Base-by-base conservation (phyloP, 257 asterid species). In the Anisodus tanguticus region DNA sequence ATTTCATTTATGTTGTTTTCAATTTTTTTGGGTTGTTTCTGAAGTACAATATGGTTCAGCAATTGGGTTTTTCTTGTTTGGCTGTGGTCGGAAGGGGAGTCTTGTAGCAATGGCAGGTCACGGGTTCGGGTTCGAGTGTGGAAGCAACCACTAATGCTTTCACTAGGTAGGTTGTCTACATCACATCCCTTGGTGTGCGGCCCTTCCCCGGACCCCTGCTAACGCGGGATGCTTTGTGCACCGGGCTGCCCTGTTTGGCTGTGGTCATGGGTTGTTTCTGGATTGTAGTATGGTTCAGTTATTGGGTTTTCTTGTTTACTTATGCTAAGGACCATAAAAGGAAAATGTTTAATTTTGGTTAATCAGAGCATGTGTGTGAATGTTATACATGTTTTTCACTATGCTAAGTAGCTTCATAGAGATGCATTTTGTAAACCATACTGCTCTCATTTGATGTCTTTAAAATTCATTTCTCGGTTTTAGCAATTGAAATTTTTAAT, bases 21-120 rank as follows among this genome's bases (percentile, higher is more conserved):
- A 57, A 7, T 22, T 43, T 84, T 59, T 81, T 57, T 2, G 80
- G 62, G 60, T 49, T 49, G 62, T 74, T 74, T 53, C 41, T 74
- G 62, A 49, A 22, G 22, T 49, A 49, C n/a, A 74, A 22, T 74
- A 49, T 74, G 49, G 31, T 77, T 77, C 64, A 71, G 9, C 26
- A 15, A 26, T 77, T 26, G 47, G 64, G 26, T 0, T 51, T 51
- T 74, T 51, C 63, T 51, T 22, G 1, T 72, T 76, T 76, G 43
- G 16, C 37, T 45, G 0, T 70, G 78, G 0, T 31, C 35, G 35
- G 35, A 31, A 31, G 35, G 35, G 35, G 35, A 31, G 35, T 1
- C 35, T 31, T 31, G 35, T 1, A 31, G 35, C 1, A 31, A 31
- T 1, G 35, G 35, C 1, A 31, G 35, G 35, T 31, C 35, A 31